Conservation (phyloP, 1,139 yeast genomes). For the Petasospora fabianii region DNA sequence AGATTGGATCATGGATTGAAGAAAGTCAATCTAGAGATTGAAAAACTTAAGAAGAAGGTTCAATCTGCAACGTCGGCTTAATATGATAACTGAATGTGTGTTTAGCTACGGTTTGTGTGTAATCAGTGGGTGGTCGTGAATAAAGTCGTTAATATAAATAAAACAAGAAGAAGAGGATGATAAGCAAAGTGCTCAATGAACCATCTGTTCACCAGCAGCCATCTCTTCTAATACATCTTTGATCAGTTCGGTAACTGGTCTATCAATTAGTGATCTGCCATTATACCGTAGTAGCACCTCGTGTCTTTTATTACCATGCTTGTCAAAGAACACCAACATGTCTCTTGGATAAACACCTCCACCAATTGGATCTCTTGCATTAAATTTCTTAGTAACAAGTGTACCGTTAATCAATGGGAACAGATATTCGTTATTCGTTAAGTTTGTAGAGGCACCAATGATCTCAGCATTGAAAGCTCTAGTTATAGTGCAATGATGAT, state of each 20-base stretch:
- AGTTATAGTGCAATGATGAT: constrained; percentile 3
- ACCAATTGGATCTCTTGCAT: constrained; percentile 42
- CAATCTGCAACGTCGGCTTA: too few species aligned
- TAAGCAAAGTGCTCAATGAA: too few species aligned
- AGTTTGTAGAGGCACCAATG: constrained; percentile 21
- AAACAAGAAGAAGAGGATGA: too few species aligned
- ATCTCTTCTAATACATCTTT: constrained; percentile 27
- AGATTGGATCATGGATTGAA: constrained; percentile 64
- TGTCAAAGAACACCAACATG: constrained; percentile 34
- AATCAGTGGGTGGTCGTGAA: too few species aligned
- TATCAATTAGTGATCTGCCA: constrained; percentile 21
- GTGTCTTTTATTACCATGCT: constrained; percentile 22
- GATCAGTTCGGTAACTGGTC: constrained; percentile 27
- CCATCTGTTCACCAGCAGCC: constrained; percentile 6
- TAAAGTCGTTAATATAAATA: too few species aligned
- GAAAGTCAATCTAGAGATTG: constrained; percentile 57
- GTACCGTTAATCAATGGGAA: constrained; percentile 23
- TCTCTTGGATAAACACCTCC: constrained; percentile 46
- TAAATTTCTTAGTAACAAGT: constrained; percentile 28
- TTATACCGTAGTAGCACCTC: constrained; percentile 18
- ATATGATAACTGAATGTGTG: background rate
- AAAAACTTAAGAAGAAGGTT: constrained; percentile 48
- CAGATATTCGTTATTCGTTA: constrained; percentile 10
- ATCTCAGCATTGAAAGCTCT: constrained; percentile 13
- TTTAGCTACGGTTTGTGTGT: background rate